These are phyloP conservation scores for Aspergillus sp. DNA, from an alignment of 2,329 filamentous ascomycete genomes.

Conservation along the genomic window DNA sequence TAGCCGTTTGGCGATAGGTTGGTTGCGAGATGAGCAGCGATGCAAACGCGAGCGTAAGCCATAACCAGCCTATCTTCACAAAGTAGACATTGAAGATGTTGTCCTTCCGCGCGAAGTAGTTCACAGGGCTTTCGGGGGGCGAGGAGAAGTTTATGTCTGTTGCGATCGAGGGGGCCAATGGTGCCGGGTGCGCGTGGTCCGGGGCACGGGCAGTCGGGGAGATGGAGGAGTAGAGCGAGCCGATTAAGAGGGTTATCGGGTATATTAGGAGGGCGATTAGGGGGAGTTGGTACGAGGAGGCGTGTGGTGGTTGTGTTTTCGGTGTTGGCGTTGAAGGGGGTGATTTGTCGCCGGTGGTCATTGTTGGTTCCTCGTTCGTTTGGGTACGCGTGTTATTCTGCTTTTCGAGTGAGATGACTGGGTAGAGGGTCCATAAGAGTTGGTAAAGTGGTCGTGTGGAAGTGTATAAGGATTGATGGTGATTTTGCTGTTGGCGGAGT, in stretches of 20 bases:
- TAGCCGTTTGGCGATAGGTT: slow-evolving; percentile 22
- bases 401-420: neutral
- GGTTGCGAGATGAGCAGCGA: slow-evolving; percentile 65
- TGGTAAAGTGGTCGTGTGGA: neutral
- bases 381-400: no score
- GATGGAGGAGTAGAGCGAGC: slow-evolving; percentile 70
- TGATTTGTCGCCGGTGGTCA: neutral
- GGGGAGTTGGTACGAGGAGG: slow-evolving; percentile 1
- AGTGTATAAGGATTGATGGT: neutral
- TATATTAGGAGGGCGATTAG: slow-evolving; percentile 59
- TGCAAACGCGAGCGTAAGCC: slow-evolving; percentile 71
- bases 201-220: slow-evolving; percentile 60
- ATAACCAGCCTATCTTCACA: slow-evolving; percentile 92
- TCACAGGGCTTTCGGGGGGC: slow-evolving; percentile 24
- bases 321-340: slow-evolving; percentile 1
- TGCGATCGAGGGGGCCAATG: slow-evolving; percentile 31
- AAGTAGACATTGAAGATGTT: slow-evolving; percentile 91
- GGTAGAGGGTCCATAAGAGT: neutral
- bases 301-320: neutral
- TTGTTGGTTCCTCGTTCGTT: neutral
- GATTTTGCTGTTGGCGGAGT: no score
- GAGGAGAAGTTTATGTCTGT: slow-evolving; percentile 21
- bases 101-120: slow-evolving; percentile 87
- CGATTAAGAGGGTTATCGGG: slow-evolving; percentile 70
- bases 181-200: slow-evolving; percentile 25